Base-by-base conservation (phyloP, 1,139 yeast species). In the Yamadazyma membranifaciens region DNA sequence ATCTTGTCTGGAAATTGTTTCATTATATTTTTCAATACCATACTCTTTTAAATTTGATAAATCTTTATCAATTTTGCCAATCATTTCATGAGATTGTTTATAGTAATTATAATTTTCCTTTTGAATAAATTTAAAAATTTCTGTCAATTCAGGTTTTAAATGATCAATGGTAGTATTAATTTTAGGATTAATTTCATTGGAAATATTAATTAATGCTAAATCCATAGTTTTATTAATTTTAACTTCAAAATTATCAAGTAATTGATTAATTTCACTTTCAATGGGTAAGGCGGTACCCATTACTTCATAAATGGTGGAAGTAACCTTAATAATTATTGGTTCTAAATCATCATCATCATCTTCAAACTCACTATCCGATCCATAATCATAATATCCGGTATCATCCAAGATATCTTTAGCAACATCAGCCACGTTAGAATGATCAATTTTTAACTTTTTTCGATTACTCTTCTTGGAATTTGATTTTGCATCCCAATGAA, bases 1-100 rank as follows among this genome's bases (percentile, higher is more conserved):
- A 40, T 73, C 77, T 54, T 83, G 81, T 54, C 91, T 69, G 0
- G 81, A 60, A 14, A 83, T 70, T 7, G 58, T 55, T 34, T 55
- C 59, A 4, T 58, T 56, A 6, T 52, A 44, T 54, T 71, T 46
- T 59, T 59, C 54, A n/a, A 36, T 13, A 15, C 69, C 70, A 13
- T 67, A 61, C 27, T 59, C 66, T 42, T 72, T 63, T 38, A 75
- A 71, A n/a, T 59, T 45, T 34, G 69, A 75, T 33, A 65, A 63
- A 41, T 73, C 75, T 46, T 76, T 73, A 52, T 80, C 73, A 41
- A 83, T 76, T 22, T 69, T 67, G 34, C 59, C 56, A 28, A 81
- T 75, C 47, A 73, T 62, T 36, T 59, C 58, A 47, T 77, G 73
- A 40, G 81, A 61, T 3, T 58, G 60, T 42, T 68, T 66, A 56